phyloP scores from a whole-genome alignment of 2,329 filamentous ascomycete genomes.

The Dichotomopilus funicola region DNA sequence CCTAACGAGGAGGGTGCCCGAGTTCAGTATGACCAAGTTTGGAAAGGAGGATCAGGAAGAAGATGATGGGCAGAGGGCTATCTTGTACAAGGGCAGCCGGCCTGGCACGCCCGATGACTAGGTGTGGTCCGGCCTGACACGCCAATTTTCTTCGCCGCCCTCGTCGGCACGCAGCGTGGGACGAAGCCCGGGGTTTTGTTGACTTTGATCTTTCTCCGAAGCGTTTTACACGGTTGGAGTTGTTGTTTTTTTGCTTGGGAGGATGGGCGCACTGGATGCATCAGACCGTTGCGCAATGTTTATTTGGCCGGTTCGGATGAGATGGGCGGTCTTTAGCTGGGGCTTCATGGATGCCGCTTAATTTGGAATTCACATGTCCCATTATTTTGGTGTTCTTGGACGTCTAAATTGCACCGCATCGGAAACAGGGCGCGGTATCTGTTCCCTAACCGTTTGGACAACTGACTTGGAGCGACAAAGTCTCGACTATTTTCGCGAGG shows the following conservation, averaged over 20 bases:
- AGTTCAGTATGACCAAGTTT: conserved; percentile 54
- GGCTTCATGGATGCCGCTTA: too few species aligned
- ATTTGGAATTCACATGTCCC: too few species aligned
- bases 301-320: too few species aligned
- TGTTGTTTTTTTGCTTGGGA: not conserved
- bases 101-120: conserved; percentile 28
- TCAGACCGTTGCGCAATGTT: too few species aligned
- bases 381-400: too few species aligned
- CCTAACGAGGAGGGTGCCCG: conserved; percentile 37
- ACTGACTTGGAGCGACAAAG: too few species aligned
- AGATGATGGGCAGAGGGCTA: conserved; percentile 29
- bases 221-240: not conserved
- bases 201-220: conserved; percentile 4
- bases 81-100: conserved; percentile 31
- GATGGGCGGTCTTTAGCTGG: too few species aligned
- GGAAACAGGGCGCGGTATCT: too few species aligned
- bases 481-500: too few species aligned
- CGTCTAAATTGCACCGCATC: too few species aligned
- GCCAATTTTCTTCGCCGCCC: conserved; percentile 16
- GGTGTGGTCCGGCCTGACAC: conserved; percentile 23
- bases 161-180: conserved; percentile 8
- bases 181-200: conserved; percentile 19
- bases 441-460: too few species aligned
- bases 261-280: not conserved
- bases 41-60: conserved; percentile 41